phyloP scores from a whole-genome alignment of 202 grass and related monocot genomes.

The Setaria viridis region DNA sequence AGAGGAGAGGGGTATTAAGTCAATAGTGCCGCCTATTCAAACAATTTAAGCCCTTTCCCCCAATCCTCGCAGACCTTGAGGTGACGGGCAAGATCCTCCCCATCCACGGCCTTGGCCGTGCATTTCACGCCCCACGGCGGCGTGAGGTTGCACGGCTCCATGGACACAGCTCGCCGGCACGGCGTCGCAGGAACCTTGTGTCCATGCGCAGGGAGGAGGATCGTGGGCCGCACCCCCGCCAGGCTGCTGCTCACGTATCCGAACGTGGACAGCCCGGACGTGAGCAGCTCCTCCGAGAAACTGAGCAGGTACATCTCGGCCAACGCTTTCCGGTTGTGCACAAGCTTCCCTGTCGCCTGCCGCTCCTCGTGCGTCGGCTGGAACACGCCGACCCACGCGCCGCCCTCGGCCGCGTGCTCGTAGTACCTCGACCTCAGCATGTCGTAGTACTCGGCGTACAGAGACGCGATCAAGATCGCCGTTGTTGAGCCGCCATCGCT shows the following conservation, averaged over 20 bases:
- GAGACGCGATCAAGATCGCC: slow-evolving; percentile 63
- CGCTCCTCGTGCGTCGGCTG: slow-evolving; percentile 67
- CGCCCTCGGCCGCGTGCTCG: slow-evolving; percentile 34
- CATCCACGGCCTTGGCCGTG: slow-evolving; percentile 12
- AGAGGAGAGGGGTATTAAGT: no score
- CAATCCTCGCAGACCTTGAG: slow-evolving; percentile 40
- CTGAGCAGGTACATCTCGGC: slow-evolving; percentile 79
- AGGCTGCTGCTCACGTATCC: slow-evolving; percentile 69
- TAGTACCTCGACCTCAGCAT: slow-evolving; percentile 52
- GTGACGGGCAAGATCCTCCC: background rate
- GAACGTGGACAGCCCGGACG: slow-evolving; percentile 64
- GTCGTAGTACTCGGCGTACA: slow-evolving; percentile 66
- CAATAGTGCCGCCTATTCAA: slow-evolving; percentile 3
- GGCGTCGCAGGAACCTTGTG: slow-evolving; percentile 46
- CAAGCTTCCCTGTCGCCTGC: slow-evolving; percentile 38
- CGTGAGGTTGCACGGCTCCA: slow-evolving; percentile 65
- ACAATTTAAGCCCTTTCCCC: slow-evolving; percentile 33
- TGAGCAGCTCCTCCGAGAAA: slow-evolving; percentile 65
- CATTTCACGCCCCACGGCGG: slow-evolving; percentile 38
- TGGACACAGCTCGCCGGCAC: slow-evolving; percentile 55
- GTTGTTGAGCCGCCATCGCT: background rate
- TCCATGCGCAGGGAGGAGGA: slow-evolving; percentile 28
- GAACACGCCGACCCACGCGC: slow-evolving; percentile 51
- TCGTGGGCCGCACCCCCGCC: slow-evolving; percentile 50
- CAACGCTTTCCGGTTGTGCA: slow-evolving; percentile 70